A percentile compares a stretch with the other conserved stretches of the same genome.
Evolutionary conservation across 164 flowering plant species (phyloP).

Genomic region (Magnolia kwangsiensis): DNA sequence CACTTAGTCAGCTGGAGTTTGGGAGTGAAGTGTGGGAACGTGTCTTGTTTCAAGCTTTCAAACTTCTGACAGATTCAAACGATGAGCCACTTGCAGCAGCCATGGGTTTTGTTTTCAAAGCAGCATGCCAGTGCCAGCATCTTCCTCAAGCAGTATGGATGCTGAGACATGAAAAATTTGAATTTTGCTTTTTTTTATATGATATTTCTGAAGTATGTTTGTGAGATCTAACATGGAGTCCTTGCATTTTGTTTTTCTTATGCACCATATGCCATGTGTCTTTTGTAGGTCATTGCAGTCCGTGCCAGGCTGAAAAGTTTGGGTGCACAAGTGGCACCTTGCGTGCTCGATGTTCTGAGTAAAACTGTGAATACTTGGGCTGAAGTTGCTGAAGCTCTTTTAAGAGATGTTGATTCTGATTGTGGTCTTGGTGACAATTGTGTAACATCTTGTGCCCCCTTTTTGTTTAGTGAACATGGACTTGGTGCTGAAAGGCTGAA

Average conservation of each 20-base stretch:
- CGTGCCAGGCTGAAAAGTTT: constrained; percentile 70
- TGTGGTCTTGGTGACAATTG: constrained; percentile 42
- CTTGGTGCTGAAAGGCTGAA: constrained; percentile 37
- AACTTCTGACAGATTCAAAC: constrained; percentile 61
- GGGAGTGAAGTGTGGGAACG: constrained; percentile 86
- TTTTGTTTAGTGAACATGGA: constrained; percentile 54
- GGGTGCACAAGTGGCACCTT: constrained; percentile 75
- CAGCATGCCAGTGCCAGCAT: constrained; percentile 87
- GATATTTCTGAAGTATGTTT: constrained; percentile 7
- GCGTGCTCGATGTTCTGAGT: constrained; percentile 72
- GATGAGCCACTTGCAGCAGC: constrained; percentile 81
- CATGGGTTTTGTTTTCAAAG: constrained; percentile 72
- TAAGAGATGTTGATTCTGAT: constrained; percentile 79
- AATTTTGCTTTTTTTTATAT: background rate
- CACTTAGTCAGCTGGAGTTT: constrained; percentile 89
- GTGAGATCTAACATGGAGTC: background rate
- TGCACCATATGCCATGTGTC: constrained; percentile 11
- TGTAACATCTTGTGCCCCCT: constrained; percentile 30
- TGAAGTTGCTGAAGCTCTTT: constrained; percentile 76
- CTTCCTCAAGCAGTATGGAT: constrained; percentile 85
- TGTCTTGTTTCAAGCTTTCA: constrained; percentile 60
- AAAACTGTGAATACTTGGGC: constrained; percentile 71
- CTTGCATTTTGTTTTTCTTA: background rate
- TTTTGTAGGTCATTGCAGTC: constrained; percentile 71
- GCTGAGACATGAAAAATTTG: constrained; percentile 9